Conservation (phyloP, 2,329 filamentous ascomycete genomes). For the Boeremia exigua region DNA sequence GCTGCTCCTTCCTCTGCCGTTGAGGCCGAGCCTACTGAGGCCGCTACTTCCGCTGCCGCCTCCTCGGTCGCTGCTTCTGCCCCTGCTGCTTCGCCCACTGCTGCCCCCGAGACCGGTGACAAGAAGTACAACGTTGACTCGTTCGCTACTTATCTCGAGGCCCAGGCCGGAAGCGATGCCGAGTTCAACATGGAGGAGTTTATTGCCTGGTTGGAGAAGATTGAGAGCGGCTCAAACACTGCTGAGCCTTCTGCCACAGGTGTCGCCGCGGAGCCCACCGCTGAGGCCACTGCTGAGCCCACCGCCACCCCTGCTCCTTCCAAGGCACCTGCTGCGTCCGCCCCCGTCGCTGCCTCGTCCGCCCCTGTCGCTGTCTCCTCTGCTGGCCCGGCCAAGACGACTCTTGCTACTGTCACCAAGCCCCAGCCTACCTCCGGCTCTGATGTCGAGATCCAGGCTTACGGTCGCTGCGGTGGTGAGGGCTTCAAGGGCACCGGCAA, state of each 20-base stretch:
- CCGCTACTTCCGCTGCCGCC: constrained; percentile 6
- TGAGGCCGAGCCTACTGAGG: constrained; percentile 6
- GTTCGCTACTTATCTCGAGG: constrained; percentile 9
- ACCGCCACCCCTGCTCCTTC: not conserved
- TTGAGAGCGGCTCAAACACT: constrained; percentile 13
- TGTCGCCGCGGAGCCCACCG: constrained; percentile 8
- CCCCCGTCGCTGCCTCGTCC: not conserved
- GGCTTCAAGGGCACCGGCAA: constrained; percentile 48
- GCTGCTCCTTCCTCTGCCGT: constrained; percentile 1
- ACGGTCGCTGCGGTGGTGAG: constrained; percentile 53
- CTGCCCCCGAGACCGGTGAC: constrained; percentile 14
- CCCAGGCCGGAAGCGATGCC: constrained; percentile 14
- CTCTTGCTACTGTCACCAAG: constrained; percentile 29
- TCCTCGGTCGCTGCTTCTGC: constrained; percentile 15
- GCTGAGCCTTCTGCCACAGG: constrained; percentile 10
- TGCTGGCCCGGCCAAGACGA: constrained; percentile 18
- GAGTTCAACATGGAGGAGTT: constrained; percentile 15
- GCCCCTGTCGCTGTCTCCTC: constrained; percentile 11
- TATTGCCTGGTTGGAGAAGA: constrained; percentile 18
- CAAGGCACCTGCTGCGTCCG: not conserved
- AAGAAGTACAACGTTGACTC: constrained; percentile 12
- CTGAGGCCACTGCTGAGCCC: constrained; percentile 3
- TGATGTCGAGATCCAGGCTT: constrained; percentile 28
- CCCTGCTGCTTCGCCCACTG: constrained; percentile 16
- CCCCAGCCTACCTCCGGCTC: constrained; percentile 27